These are phyloP conservation scores for Russula virescens DNA, from an alignment of 768 basidiomycete species.

Conservation along the genomic window DNA sequence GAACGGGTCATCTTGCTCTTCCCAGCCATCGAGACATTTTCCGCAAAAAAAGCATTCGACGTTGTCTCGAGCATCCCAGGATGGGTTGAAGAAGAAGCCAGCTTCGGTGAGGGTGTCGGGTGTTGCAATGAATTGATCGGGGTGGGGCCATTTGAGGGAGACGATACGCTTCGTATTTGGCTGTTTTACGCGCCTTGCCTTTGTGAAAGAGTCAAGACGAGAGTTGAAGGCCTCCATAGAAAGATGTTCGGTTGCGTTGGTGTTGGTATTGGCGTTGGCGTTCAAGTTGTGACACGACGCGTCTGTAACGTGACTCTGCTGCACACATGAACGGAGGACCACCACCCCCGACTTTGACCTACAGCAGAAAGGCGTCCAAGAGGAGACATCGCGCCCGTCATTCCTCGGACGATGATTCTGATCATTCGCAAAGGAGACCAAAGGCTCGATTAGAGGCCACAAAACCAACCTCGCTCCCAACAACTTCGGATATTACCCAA, in stretches of 20 bases:
- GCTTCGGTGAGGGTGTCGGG: conserved; percentile 76
- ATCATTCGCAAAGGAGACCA: conserved; percentile 30
- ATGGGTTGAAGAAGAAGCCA: conserved; percentile 82
- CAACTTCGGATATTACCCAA: no score
- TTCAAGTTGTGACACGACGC: background rate
- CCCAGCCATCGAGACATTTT: conserved; percentile 83
- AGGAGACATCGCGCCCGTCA: conserved; percentile 4
- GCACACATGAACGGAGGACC: conserved; percentile 1
- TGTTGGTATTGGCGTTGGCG: background rate
- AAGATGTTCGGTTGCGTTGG: background rate
- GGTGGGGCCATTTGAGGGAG: conserved; percentile 76
- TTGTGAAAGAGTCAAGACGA: conserved; percentile 64
- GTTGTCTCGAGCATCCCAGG: conserved; percentile 60
- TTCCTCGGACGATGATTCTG: conserved; percentile 7
- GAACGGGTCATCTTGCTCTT: conserved; percentile 77
- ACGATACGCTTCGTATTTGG: conserved; percentile 39
- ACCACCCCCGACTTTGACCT: conserved; percentile 5
- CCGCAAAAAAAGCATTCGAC: conserved; percentile 82
- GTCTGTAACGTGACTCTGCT: conserved; percentile 13
- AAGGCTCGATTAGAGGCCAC: conserved; percentile 17
- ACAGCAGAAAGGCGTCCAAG: conserved; percentile 5
- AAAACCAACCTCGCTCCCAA: background rate
- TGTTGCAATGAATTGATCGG: conserved; percentile 55
- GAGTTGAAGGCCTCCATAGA: conserved; percentile 18
- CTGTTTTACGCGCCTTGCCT: conserved; percentile 56